Conservation (phyloP, 164 flowering plant species). For the Tetrastigma voinierianum region DNA sequence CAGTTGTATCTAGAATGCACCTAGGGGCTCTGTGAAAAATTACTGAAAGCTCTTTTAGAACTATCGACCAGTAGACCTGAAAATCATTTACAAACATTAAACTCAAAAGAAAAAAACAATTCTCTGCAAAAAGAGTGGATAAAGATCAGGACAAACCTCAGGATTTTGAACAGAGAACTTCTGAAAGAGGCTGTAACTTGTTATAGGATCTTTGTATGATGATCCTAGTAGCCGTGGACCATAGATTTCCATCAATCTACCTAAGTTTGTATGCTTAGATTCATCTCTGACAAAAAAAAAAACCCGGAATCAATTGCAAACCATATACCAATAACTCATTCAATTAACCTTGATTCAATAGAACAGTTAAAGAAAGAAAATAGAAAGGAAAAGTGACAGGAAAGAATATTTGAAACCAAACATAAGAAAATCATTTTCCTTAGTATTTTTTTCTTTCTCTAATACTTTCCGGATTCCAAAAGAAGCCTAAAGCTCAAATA, state of each 20-base stretch:
- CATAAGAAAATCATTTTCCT: too few relatives aligned
- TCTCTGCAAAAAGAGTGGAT: not conserved
- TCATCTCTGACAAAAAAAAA: constrained; percentile 38
- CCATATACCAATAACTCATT: not conserved
- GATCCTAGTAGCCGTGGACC: constrained; percentile 66
- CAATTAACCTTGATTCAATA: not conserved
- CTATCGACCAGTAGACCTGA: constrained; percentile 78
- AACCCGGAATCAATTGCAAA: not conserved
- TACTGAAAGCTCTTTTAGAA: constrained; percentile 70
- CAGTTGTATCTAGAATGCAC: constrained; percentile 60
- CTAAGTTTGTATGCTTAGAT: constrained; percentile 59
- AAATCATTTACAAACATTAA: not conserved
- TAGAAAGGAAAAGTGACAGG: too few relatives aligned
- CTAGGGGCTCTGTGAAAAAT: constrained; percentile 56
- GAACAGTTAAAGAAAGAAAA: not conserved
- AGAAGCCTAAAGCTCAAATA: too few relatives aligned
- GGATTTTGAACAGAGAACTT: constrained; percentile 72
- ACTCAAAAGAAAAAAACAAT: not conserved
- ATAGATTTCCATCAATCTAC: constrained; percentile 69
- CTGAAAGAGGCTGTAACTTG: constrained; percentile 70
- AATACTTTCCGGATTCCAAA: too few relatives aligned
- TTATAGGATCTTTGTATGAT: constrained; percentile 72
- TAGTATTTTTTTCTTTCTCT: too few relatives aligned
- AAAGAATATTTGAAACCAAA: too few relatives aligned
- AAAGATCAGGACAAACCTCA: constrained; percentile 38